These are phyloP conservation scores for Salix udensis DNA, from an alignment of 345 rosid species.

Conservation along the genomic window DNA sequence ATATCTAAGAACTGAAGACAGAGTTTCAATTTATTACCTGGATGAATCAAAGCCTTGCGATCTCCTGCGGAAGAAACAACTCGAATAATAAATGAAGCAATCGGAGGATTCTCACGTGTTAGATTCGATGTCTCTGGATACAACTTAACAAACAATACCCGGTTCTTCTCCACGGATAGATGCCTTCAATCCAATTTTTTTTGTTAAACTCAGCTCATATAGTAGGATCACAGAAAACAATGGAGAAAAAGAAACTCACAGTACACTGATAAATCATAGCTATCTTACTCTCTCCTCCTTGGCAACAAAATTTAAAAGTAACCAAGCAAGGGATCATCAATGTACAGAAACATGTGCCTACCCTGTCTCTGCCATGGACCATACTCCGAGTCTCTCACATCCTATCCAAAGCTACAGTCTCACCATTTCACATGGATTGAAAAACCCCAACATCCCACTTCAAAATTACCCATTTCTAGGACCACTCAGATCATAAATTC, in stretches of 20 bases:
- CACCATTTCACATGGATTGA: neutral
- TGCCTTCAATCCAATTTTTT: conserved; percentile 68
- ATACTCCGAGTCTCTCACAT: neutral
- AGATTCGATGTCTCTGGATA: conserved; percentile 75
- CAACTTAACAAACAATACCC: conserved; percentile 59
- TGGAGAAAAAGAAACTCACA: conserved; percentile 1
- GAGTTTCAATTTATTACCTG: conserved; percentile 42
- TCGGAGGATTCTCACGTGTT: conserved; percentile 74
- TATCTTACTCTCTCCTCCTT: neutral
- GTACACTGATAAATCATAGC: neutral
- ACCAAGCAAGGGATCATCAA: conserved; percentile 8
- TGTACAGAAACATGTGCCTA: neutral
- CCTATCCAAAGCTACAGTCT: neutral
- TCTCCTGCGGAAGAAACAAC: conserved; percentile 64
- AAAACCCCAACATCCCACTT: neutral
- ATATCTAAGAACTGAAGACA: neutral
- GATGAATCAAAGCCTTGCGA: conserved; percentile 74
- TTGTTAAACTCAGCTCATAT: neutral
- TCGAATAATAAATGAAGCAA: conserved; percentile 77
- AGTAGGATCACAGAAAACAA: neutral
- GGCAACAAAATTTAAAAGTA: conserved; percentile 4
- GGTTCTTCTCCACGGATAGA: conserved; percentile 80
- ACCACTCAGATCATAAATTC: neutral
- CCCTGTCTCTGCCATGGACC: conserved; percentile 3
- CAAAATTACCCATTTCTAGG: neutral